Percentiles rank a stretch among this genome's conserved stretches.
phyloP scores from a whole-genome alignment of 306 rosid genomes.

The Myrica gale region DNA sequence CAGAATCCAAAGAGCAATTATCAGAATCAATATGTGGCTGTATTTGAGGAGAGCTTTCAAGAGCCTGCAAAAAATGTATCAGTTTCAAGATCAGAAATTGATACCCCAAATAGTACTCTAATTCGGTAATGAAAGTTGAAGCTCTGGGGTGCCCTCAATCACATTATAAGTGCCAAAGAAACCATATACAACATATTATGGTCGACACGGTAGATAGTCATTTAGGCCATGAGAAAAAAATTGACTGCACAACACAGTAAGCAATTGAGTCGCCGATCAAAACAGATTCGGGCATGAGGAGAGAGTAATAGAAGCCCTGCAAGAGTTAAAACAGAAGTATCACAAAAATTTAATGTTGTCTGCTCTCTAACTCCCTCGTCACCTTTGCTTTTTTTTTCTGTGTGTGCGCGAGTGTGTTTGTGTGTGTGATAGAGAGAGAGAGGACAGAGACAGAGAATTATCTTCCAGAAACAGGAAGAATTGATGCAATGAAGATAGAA shows the following conservation, averaged over 20 bases:
- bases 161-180: background rate
- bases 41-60: slow-evolving; percentile 56
- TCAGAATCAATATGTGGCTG: slow-evolving; percentile 52
- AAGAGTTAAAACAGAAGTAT: background rate
- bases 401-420: background rate
- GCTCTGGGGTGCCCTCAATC: background rate
- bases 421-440: background rate
- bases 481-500: background rate
- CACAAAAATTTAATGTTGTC: background rate
- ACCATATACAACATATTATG: background rate
- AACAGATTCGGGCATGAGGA: background rate
- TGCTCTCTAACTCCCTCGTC: background rate
- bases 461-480: slow-evolving; percentile 14
- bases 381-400: too few relatives aligned
- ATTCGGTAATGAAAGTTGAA: background rate
- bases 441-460: background rate
- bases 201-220: background rate
- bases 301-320: background rate
- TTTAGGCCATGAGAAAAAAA: background rate
- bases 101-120: background rate
- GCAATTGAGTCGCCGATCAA: background rate
- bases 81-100: background rate
- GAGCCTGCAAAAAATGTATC: slow-evolving; percentile 40
- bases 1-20: slow-evolving; percentile 50
- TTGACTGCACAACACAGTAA: background rate